Evolutionary conservation across 495 filamentous ascomycete genomes (phyloP).

Genomic region (Tetracladium setigerum): DNA sequence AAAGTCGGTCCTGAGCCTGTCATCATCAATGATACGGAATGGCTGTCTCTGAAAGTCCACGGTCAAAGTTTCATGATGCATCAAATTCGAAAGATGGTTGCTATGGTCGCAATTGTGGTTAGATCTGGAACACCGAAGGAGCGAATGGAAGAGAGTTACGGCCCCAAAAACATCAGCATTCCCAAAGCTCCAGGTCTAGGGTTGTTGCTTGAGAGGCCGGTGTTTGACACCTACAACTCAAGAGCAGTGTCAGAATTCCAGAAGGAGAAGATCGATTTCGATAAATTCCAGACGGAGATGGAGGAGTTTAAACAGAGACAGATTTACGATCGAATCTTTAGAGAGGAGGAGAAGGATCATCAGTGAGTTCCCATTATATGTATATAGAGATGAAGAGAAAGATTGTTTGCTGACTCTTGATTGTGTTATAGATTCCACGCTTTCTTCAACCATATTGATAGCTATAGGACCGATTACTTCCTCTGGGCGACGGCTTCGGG

Average conservation of each 20-base stretch:
- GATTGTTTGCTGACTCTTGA: slow-evolving; percentile 5
- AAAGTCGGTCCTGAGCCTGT: slow-evolving; percentile 62
- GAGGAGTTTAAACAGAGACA: slow-evolving; percentile 83
- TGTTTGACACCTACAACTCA: slow-evolving; percentile 80
- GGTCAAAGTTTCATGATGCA: slow-evolving; percentile 99
- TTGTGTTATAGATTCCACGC: slow-evolving; percentile 51
- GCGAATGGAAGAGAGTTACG: slow-evolving; percentile 63
- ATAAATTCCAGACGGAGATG: slow-evolving; percentile 67
- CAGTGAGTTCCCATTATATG: slow-evolving; percentile 42
- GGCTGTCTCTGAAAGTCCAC: slow-evolving; percentile 92
- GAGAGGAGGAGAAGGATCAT: slow-evolving; percentile 73
- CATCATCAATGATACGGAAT: slow-evolving; percentile 82
- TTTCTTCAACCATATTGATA: slow-evolving; percentile 82
- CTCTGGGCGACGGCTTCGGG: slow-evolving; percentile 67
- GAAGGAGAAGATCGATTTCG: slow-evolving; percentile 65
- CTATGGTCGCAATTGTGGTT: slow-evolving; percentile 77
- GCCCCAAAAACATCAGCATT: slow-evolving; percentile 62
- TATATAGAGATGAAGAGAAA: slow-evolving; percentile 10
- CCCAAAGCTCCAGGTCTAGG: slow-evolving; percentile 90
- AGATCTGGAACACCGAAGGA: slow-evolving; percentile 65
- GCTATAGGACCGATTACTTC: slow-evolving; percentile 64
- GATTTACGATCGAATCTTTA: slow-evolving; percentile 88
- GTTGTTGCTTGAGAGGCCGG: slow-evolving; percentile 78
- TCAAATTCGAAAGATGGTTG: slow-evolving; percentile 98
- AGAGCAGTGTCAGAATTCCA: slow-evolving; percentile 44